phyloP scores from a whole-genome alignment of 2,329 filamentous ascomycete genomes.

The Lasiodiplodia sp. region DNA sequence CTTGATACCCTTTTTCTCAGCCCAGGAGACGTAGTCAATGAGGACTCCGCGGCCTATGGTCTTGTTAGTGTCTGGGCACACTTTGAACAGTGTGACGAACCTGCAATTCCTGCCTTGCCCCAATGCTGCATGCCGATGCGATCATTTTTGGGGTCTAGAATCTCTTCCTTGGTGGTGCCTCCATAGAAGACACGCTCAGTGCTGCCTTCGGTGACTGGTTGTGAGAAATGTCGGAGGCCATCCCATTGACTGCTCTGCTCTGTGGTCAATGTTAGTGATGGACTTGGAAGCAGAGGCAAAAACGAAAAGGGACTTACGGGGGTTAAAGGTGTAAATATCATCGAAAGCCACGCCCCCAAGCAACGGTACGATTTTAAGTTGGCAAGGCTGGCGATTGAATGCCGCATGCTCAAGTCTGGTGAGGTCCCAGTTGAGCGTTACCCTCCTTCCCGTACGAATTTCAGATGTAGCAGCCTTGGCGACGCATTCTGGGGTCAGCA shows the following conservation, averaged over 20 bases:
- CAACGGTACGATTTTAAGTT: constrained; percentile 59
- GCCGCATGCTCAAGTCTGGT: constrained; percentile 59
- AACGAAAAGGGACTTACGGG: constrained; percentile 27
- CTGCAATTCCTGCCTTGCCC: constrained; percentile 22
- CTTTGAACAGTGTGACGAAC: neutral
- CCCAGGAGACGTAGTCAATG: constrained; percentile 27
- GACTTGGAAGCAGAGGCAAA: neutral
- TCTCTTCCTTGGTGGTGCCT: constrained; percentile 35
- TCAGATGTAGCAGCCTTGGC: constrained; percentile 54
- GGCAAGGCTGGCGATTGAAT: constrained; percentile 59
- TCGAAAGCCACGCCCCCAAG: constrained; percentile 55
- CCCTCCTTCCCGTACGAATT: constrained; percentile 52
- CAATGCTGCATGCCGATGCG: constrained; percentile 30
- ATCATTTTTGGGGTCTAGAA: constrained; percentile 33
- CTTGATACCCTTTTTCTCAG: constrained; percentile 31
- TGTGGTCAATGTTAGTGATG: neutral
- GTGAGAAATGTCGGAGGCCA: constrained; percentile 45
- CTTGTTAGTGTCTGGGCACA: neutral
- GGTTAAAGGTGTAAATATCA: constrained; percentile 36
- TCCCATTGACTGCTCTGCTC: constrained; percentile 48
- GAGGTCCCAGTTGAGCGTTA: constrained; percentile 51
- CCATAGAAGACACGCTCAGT: constrained; percentile 35
- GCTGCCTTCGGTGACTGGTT: constrained; percentile 35
- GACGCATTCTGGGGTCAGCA: constrained; percentile 57
- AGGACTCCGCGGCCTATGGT: constrained; percentile 28